Evolutionary conservation across 2,329 filamentous ascomycete species (phyloP).

Genomic region (Calonectria crousiana): DNA sequence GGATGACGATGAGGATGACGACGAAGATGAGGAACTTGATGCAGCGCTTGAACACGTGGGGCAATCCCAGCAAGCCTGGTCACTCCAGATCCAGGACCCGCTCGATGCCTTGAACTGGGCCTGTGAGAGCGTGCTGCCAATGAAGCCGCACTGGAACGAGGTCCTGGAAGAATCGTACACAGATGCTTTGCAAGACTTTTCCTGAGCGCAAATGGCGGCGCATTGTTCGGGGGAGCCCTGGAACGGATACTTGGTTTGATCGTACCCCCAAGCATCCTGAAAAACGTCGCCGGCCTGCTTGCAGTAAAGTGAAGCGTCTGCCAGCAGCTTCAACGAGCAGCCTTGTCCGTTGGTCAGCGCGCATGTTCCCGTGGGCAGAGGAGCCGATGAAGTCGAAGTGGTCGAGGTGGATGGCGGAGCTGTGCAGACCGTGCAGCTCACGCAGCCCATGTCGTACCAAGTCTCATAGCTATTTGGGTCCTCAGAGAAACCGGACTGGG

Average conservation of each 20-base stretch:
- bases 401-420: not conserved
- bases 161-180: conserved; percentile 18
- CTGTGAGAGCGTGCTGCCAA: conserved; percentile 8
- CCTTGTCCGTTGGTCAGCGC: conserved; percentile 26
- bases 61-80: conserved; percentile 33
- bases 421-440: not conserved
- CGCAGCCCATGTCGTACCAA: not conserved
- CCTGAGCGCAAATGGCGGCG: conserved; percentile 28
- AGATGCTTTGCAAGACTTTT: conserved; percentile 23
- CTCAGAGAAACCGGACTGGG: not conserved
- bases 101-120: conserved; percentile 18
- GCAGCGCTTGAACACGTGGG: conserved; percentile 17
- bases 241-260: conserved; percentile 14
- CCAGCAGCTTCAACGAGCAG: conserved; percentile 14
- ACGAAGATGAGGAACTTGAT: not conserved
- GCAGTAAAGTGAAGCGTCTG: not conserved
- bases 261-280: conserved; percentile 20
- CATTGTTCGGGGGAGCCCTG: conserved; percentile 29
- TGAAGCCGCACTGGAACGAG: conserved; percentile 21
- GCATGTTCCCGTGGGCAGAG: conserved; percentile 16
- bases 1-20: conserved; percentile 7
- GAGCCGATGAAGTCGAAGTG: conserved; percentile 3
- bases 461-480: not conserved
- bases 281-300: conserved; percentile 16
- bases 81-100: conserved; percentile 22